These are phyloP conservation scores for Desmodesmus armatus DNA, from an alignment of 139 green algal species.

Conservation along the genomic window DNA sequence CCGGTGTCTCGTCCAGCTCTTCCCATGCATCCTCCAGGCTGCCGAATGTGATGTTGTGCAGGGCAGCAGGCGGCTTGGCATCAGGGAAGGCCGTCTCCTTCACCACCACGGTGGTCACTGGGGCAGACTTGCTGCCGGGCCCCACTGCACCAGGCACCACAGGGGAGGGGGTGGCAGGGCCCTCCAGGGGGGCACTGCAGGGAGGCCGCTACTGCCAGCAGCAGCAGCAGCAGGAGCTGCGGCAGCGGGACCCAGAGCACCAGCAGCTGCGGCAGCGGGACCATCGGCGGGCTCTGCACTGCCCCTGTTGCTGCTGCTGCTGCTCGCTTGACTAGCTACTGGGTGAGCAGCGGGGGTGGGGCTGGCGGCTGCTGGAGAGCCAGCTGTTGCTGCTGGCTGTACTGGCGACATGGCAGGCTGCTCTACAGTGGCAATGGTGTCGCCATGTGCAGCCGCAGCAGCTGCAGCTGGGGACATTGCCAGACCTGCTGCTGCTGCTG, in stretches of 20 bases:
- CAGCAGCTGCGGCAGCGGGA: neutral
- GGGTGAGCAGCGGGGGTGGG: neutral
- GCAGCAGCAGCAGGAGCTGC: neutral
- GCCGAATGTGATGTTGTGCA: slow-evolving; percentile 28
- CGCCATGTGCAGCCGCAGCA: slow-evolving; percentile 30
- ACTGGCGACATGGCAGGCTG: neutral
- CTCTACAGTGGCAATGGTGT: slow-evolving; percentile 7
- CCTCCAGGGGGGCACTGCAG: too few relatives aligned
- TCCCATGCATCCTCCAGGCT: slow-evolving; percentile 20
- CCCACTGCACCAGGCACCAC: neutral
- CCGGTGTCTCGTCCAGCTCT: neutral
- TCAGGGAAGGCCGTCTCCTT: slow-evolving; percentile 13
- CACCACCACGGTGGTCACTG: slow-evolving; percentile 10
- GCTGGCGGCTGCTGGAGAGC: slow-evolving; percentile 1
- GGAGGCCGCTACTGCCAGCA: neutral
- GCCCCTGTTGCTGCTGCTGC: neutral
- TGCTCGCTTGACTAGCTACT: neutral
- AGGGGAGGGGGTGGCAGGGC: too few relatives aligned
- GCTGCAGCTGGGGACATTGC: neutral
- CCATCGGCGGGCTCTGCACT: neutral
- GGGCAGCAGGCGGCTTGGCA: neutral
- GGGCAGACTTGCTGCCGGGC: neutral
- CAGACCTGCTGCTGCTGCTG: neutral
- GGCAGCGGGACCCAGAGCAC: neutral
- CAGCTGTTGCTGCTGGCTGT: neutral